Conservation (phyloP, 176 grass and related monocot species). For the Hordeum vulgare region MorexV3_pseudomolecules_assembly NC_058518.1:349181409-349181908, state of each 20-base stretch:
- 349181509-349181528: slow-evolving; percentile 22
- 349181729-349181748: slow-evolving; percentile 51
- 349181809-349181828: slow-evolving; percentile 52
- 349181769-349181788: slow-evolving; percentile 20
- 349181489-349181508: slow-evolving; percentile 32
- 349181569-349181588: background rate
- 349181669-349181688: slow-evolving; percentile 29
- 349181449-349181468: background rate
- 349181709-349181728: slow-evolving; percentile 34
- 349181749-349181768: background rate
- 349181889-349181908: background rate
- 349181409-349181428: slow-evolving; percentile 35
- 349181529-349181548: slow-evolving; percentile 29
- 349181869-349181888: background rate
- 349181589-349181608: slow-evolving; percentile 24
- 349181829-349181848: slow-evolving; percentile 16
- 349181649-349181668: slow-evolving; percentile 14
- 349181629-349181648: slow-evolving; percentile 25
- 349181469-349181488: slow-evolving; percentile 40
- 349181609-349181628: slow-evolving; percentile 60
- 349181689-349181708: slow-evolving; percentile 38
- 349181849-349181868: background rate
- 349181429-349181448: slow-evolving; percentile 19
- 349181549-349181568: background rate
- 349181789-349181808: background rate